Percentiles rank a stretch among this genome's conserved stretches.
Evolutionary conservation across 805 yeast genomes (phyloP).

Genomic region (Candida ortonii): DNA sequence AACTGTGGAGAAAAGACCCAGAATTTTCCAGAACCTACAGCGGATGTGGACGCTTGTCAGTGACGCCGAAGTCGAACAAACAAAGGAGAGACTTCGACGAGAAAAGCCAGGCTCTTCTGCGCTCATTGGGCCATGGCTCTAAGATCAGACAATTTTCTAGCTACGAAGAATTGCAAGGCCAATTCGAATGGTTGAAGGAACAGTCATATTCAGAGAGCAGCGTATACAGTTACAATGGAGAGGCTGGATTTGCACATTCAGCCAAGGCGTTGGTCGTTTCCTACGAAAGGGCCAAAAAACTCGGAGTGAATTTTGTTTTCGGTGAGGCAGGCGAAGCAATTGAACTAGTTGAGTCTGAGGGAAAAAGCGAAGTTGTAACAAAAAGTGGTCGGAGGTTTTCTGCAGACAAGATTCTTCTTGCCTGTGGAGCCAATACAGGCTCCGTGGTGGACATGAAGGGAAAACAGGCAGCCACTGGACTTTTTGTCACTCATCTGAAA

Average conservation of each 20-base stretch:
- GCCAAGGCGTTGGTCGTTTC: constrained; percentile 37
- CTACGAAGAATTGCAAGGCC: constrained; percentile 30
- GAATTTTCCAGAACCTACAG: constrained; percentile 33
- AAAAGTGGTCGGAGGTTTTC: constrained; percentile 29
- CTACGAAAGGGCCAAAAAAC: constrained; percentile 25
- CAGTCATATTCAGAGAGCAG: constrained; percentile 11
- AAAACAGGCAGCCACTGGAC: constrained; percentile 39
- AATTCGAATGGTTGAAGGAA: constrained; percentile 17
- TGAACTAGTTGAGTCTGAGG: constrained; percentile 10
- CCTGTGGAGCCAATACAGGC: constrained; percentile 42
- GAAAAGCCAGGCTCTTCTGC: constrained; percentile 35
- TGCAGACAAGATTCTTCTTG: constrained; percentile 36
- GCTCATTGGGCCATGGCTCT: constrained; percentile 27
- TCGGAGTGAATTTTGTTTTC: constrained; percentile 37
- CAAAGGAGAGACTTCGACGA: constrained; percentile 39
- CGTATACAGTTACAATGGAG: constrained; percentile 34
- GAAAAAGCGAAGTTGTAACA: constrained; percentile 21
- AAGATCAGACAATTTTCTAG: constrained; percentile 29
- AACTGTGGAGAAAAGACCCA: constrained; percentile 37
- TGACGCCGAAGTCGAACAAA: constrained; percentile 32
- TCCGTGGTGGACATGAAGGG: constrained; percentile 31
- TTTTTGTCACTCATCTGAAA: constrained; percentile 38
- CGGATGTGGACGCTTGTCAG: constrained; percentile 41
- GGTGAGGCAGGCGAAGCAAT: constrained; percentile 32
- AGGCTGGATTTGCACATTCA: constrained; percentile 43